Percentiles rank a stretch among this genome's conserved stretches.
Evolutionary conservation across 306 rosid species (phyloP).

Genomic region (Fragaria vesca): DNA sequence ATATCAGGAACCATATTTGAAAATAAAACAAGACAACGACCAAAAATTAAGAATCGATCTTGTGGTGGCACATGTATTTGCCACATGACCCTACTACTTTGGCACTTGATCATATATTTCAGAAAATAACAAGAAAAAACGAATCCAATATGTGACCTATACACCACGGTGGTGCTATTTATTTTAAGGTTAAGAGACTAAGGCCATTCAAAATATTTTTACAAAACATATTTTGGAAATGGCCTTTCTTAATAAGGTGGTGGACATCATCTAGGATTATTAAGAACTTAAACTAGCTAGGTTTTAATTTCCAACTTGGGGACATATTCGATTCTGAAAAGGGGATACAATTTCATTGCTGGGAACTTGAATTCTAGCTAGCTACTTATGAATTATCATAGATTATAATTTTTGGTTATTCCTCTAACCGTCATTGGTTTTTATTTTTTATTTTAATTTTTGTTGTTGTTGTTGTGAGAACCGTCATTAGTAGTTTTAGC

Average conservation of each 20-base stretch:
- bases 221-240: not conserved
- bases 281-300: not conserved
- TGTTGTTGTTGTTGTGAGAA: too few species aligned
- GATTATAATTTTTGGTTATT: slow-evolving; percentile 1
- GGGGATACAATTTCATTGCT: not conserved
- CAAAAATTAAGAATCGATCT: not conserved
- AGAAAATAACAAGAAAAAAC: not conserved
- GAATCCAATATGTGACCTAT: not conserved
- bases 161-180: not conserved
- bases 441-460: too few species aligned
- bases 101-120: not conserved
- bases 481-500: not conserved
- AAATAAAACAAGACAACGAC: not conserved
- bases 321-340: not conserved
- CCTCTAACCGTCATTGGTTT: not conserved
- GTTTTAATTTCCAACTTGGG: not conserved
- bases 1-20: not conserved
- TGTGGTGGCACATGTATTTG: slow-evolving; percentile 23
- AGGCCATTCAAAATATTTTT: not conserved
- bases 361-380: not conserved
- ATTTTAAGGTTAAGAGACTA: not conserved
- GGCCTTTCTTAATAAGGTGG: not conserved
- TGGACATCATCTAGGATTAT: not conserved
- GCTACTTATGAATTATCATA: not conserved
- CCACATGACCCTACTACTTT: slow-evolving; percentile 7